Base-by-base conservation (phyloP, 208 protist species). In the Leishmania tarentolae region DNA sequence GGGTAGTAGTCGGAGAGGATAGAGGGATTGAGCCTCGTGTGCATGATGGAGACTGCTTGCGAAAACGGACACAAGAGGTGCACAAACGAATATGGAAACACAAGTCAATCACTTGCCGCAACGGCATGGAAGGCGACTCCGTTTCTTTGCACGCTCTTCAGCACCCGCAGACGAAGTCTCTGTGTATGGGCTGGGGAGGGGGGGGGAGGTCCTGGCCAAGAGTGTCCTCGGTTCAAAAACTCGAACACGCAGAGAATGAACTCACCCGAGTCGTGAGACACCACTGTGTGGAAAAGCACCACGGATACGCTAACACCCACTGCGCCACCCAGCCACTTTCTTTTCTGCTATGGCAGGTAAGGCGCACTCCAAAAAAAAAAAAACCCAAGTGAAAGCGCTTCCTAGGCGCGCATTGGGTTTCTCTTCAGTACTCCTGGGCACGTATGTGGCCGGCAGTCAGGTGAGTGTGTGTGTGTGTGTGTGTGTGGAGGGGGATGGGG, bases 1-100 rank as follows among this genome's bases (percentile, higher is more conserved):
- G 91, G 83, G 73, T 81, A 87, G 78, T 82, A 86, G 74, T 86
- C 82, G 78, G 74, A 82, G 11, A 86, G 72, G 70, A 82, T 61
- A 79, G 73, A 86, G 44, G 83, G 59, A 46, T 80, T 84, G 15
- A 66, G 8, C 21, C 83, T 74, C 1, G 76, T 56, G 52, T 42
- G 56, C 77, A 85, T 81, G n/a, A 65, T 47, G n/a, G 37, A 47
- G 21, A 63, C 31, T 8, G 15, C 37, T 61, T 28, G 0, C 15
- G 28, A 56, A 75, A 63, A 56, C 19, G 76, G 65, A 3, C 6
- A 80, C 44, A 42, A 15, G 28, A 40, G 28, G 63, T 3, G 56
- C 35, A 28, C 19, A 59, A 46, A 13, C 65, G 31, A 13, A 71
- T 21, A 13, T 44, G 7, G 35, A 24, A 19, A 24, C 31, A 71